These are phyloP conservation scores for Apiospora arundinis DNA, from an alignment of 2,329 filamentous ascomycete species.

Conservation along the genomic window DNA sequence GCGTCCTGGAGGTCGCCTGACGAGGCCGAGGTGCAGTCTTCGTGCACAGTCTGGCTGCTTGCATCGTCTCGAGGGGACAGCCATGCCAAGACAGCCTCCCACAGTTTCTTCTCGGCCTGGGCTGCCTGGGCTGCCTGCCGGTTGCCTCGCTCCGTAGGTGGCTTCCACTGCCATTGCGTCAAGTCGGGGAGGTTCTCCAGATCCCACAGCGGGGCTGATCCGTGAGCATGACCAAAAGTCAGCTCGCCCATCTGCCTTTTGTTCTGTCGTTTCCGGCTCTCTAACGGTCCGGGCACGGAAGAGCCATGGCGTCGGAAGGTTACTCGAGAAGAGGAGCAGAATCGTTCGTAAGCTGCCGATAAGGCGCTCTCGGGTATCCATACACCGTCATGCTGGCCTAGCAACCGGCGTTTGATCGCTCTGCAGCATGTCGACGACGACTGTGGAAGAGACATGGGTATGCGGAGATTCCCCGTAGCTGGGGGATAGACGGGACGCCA, in stretches of 20 bases:
- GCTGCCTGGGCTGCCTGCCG: background rate
- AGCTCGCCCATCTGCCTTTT: constrained; percentile 61
- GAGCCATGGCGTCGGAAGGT: constrained; percentile 34
- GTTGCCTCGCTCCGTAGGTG: constrained; percentile 45
- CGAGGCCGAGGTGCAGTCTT: background rate
- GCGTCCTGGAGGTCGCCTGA: background rate
- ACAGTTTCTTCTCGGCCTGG: constrained; percentile 6
- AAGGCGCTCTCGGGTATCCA: constrained; percentile 68
- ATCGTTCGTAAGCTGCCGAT: constrained; percentile 55
- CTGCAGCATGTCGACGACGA: constrained; percentile 51
- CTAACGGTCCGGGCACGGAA: constrained; percentile 60
- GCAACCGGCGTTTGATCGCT: constrained; percentile 51
- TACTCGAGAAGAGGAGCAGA: constrained; percentile 41
- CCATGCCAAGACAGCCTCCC: constrained; percentile 22
- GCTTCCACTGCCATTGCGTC: constrained; percentile 58
- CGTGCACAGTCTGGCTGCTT: background rate
- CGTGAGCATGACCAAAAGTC: constrained; percentile 46
- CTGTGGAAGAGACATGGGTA: constrained; percentile 14
- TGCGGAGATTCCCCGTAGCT: background rate
- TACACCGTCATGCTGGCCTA: constrained; percentile 49
- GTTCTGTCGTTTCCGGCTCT: constrained; percentile 58
- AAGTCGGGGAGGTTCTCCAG: constrained; percentile 52
- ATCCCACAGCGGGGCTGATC: constrained; percentile 50
- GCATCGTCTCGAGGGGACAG: constrained; percentile 11
- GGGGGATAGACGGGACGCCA: background rate